phyloP scores from a whole-genome alignment of 306 rosid genomes.

The Albizia julibrissin region DNA sequence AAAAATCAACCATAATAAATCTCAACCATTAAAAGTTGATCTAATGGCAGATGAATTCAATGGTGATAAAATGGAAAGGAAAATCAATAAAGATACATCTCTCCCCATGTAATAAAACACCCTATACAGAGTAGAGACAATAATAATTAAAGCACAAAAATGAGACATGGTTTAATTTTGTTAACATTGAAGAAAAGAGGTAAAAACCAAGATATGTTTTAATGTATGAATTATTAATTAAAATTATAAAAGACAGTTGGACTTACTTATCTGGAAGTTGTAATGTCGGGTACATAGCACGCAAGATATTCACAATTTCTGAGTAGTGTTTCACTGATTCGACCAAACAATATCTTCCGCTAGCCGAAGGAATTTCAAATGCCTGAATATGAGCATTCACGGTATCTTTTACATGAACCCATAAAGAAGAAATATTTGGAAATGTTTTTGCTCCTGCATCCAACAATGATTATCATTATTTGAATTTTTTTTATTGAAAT shows the following conservation, averaged over 20 bases:
- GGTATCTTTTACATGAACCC: neutral
- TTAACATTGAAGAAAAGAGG: neutral
- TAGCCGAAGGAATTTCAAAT: neutral
- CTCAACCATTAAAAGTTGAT: too few relatives aligned
- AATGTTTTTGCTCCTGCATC: neutral
- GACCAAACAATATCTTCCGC: neutral
- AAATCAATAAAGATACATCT: too few relatives aligned
- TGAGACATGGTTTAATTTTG: neutral
- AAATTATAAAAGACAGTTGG: neutral
- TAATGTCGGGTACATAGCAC: neutral
- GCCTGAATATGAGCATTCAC: neutral
- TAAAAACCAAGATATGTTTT: neutral
- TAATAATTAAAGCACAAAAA: too few relatives aligned
- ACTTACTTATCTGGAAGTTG: neutral
- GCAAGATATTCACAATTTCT: neutral
- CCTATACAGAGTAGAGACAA: neutral
- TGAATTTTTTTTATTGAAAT: too few relatives aligned
- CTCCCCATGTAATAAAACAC: too few relatives aligned
- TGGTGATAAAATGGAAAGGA: too few relatives aligned
- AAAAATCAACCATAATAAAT: too few relatives aligned
- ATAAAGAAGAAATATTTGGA: neutral
- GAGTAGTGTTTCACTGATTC: neutral
- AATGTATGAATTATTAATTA: neutral
- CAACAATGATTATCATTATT: too few relatives aligned
- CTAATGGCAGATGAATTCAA: too few relatives aligned